phyloP scores from a whole-genome alignment of 345 rosid genomes.

The Populus ilicifolia region DNA sequence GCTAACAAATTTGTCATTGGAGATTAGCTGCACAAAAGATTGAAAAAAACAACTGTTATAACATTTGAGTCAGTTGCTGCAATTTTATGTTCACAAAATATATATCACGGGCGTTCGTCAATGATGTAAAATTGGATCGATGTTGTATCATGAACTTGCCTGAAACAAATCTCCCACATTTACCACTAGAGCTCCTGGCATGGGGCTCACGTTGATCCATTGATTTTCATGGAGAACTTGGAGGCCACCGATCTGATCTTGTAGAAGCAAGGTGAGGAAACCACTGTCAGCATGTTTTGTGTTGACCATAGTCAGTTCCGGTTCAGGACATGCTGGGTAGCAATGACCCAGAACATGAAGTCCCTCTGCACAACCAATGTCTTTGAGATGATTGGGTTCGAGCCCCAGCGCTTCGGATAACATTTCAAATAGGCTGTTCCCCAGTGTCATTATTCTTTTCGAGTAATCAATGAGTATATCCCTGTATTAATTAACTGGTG shows the following conservation, averaged over 20 bases:
- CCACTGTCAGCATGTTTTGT: slow-evolving; percentile 7
- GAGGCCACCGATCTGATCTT: slow-evolving; percentile 22
- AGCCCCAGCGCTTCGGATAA: slow-evolving; percentile 15
- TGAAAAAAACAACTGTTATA: not conserved
- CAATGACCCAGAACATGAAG: slow-evolving; percentile 8
- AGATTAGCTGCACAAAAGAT: not conserved
- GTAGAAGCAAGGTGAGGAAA: slow-evolving; percentile 15
- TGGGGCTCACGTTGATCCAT: slow-evolving; percentile 15
- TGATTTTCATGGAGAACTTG: slow-evolving; percentile 13
- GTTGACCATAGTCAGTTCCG: slow-evolving; percentile 7
- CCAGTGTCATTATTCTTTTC: not conserved
- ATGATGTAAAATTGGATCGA: not conserved
- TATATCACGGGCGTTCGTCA: too few relatives aligned
- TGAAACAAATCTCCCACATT: slow-evolving; percentile 16
- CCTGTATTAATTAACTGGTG: not conserved
- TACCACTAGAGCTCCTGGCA: slow-evolving; percentile 4
- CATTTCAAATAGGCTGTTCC: not conserved
- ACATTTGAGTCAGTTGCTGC: not conserved
- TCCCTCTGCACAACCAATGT: slow-evolving; percentile 21
- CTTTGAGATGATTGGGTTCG: not conserved
- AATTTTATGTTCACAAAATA: not conserved
- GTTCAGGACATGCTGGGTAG: slow-evolving; percentile 23
- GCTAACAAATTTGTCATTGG: slow-evolving; percentile 10
- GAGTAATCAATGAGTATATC: slow-evolving; percentile 1
- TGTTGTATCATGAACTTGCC: not conserved